Evolutionary conservation across 2,329 filamentous ascomycete genomes (phyloP).

Genomic region (Monilinia fructicola): DNA sequence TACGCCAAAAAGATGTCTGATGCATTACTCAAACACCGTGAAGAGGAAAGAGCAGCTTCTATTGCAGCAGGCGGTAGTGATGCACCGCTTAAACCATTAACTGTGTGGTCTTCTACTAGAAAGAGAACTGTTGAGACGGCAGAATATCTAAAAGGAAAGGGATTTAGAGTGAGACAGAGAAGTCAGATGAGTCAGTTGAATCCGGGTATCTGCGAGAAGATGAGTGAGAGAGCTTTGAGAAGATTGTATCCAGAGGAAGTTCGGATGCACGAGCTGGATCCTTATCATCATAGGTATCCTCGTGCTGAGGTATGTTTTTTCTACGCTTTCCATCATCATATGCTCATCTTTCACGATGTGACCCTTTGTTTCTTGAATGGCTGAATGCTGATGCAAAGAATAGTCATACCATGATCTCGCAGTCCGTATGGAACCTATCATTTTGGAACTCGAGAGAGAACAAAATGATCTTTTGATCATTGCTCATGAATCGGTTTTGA

Average conservation of each 20-base stretch:
- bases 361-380: not conserved
- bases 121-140: slow-evolving; percentile 88
- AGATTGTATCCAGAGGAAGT: slow-evolving; percentile 86
- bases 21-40: slow-evolving; percentile 76
- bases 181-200: slow-evolving; percentile 98
- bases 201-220: slow-evolving; percentile 91
- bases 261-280: slow-evolving; percentile 87
- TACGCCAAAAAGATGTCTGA: slow-evolving; percentile 88
- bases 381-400: not conserved
- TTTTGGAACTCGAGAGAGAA: slow-evolving; percentile 93
- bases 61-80: slow-evolving; percentile 66
- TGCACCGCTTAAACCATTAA: slow-evolving; percentile 72
- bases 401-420: slow-evolving; percentile 97
- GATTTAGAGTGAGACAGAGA: slow-evolving; percentile 84
- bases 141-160: slow-evolving; percentile 72
- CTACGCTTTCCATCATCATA: too few relatives aligned
- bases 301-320: slow-evolving; percentile 71
- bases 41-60: slow-evolving; percentile 72
- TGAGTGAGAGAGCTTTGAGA: slow-evolving; percentile 80
- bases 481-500: slow-evolving; percentile 94
- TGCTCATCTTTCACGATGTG: not conserved
- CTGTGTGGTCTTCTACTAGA: slow-evolving; percentile 93
- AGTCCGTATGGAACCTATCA: slow-evolving; percentile 96
- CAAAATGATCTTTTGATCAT: slow-evolving; percentile 98
- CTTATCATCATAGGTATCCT: slow-evolving; percentile 95